A percentile compares a stretch with the other conserved stretches of the same genome.
Evolutionary conservation across 345 rosid species (phyloP).

Genomic region (Combretum micranthum): DNA sequence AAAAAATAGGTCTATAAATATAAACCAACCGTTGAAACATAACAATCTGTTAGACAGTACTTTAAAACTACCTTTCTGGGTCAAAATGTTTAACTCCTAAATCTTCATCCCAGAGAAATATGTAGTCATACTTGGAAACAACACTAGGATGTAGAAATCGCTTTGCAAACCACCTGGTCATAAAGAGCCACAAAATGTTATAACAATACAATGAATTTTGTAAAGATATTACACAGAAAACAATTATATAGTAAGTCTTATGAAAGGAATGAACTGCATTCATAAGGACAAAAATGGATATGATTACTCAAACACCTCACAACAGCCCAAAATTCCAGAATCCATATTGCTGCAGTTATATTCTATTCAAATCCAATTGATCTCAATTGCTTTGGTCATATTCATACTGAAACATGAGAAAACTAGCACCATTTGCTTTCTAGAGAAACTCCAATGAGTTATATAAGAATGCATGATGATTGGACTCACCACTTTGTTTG

Average conservation of each 20-base stretch:
- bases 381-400: too few species aligned
- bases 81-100: constrained; percentile 75
- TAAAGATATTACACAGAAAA: too few species aligned
- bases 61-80: constrained; percentile 49
- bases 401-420: too few species aligned
- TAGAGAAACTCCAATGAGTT: background rate
- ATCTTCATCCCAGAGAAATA: constrained; percentile 99
- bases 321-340: background rate
- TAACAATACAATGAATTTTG: too few species aligned
- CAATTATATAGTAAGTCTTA: too few species aligned
- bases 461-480: background rate
- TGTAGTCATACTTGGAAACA: constrained; percentile 71
- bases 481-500: constrained; percentile 81
- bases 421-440: too few species aligned
- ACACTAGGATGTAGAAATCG: constrained; percentile 93
- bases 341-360: too few species aligned
- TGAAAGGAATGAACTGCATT: too few species aligned
- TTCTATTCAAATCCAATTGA: too few species aligned
- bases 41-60: background rate
- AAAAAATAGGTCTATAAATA: background rate
- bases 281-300: too few species aligned
- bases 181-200: background rate
- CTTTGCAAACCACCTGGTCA: constrained; percentile 95
- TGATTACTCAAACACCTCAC: background rate
- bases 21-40: constrained; percentile 1